Evolutionary conservation across 2,329 filamentous ascomycete genomes (phyloP).

Genomic region (Hypoxylon sp.): DNA sequence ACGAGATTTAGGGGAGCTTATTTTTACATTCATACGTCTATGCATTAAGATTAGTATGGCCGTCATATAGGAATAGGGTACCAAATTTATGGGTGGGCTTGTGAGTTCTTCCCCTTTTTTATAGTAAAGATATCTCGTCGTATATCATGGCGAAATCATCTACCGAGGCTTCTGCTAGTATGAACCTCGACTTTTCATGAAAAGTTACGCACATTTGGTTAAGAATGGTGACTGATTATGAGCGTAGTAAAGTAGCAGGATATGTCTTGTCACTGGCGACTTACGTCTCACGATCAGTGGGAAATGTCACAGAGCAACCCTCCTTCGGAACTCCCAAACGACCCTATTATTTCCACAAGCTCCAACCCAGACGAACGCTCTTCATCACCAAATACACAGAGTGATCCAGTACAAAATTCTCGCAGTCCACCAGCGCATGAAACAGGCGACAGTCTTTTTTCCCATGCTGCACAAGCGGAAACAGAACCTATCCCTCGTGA

Average conservation of each 20-base stretch:
- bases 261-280: constrained; percentile 41
- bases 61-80: background rate
- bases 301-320: constrained; percentile 39
- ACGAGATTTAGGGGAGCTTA: background rate
- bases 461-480: constrained; percentile 33
- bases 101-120: constrained; percentile 4
- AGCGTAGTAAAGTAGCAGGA: constrained; percentile 14
- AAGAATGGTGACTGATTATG: constrained; percentile 6
- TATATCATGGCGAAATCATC: background rate
- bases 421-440: background rate
- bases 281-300: constrained; percentile 28
- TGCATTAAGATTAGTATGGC: background rate
- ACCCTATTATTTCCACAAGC: constrained; percentile 37
- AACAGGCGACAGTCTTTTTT: constrained; percentile 28
- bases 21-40: background rate
- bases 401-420: constrained; percentile 11
- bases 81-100: background rate
- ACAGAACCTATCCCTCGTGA: constrained; percentile 38
- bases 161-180: background rate
- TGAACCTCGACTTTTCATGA: background rate
- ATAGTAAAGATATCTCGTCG: background rate
- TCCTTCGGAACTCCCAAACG: constrained; percentile 38
- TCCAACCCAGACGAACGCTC: constrained; percentile 41
- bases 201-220: background rate
- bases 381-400: constrained; percentile 27